Base-by-base conservation (phyloP, 257 asterid genomes). In the Solanum chiquidenum region DNA sequence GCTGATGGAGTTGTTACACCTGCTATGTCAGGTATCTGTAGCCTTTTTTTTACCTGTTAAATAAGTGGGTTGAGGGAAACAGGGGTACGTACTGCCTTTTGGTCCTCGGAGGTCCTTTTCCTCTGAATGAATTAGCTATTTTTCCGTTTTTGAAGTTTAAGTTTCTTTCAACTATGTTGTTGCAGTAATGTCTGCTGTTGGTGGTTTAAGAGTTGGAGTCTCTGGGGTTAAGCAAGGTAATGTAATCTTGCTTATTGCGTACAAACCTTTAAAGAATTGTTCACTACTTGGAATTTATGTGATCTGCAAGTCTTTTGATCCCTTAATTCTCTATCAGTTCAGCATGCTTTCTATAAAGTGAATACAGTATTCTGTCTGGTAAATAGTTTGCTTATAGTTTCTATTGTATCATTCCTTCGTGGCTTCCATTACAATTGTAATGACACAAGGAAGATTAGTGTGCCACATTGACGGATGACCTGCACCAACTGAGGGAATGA, bases 1-100 rank as follows among this genome's bases (percentile, higher is more conserved):
- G 99, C 98, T 93, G 98, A 94, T 89, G 99, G 98, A 87, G 98
- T 97, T 79, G 99, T 97, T 49, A 97, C 99, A 25, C 99, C 99
- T 87, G 98, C 98, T 85, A 96, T 96, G 99, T 97, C 99, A 91
- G 99, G 99, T 97, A 87, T 89, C 85, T 86, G 72, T 44, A 44
- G 38, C 66, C 25, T n/a, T 76, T 25, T 27, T 46, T 38, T 79
- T 42, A 79, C 38, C 38, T 42, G 84, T 44, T 79, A 79, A 79
- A 27, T 79, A 29, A 40, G 58, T 75, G 27, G 34, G 58, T 75
- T 38, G 20, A 38, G 83, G 11, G 55, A 40, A 76, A 42, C n/a
- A 13, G 31, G 84, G 60, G 38, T 79, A 14, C 38, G 16, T 27
- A 27, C 84, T 79, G 14, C 84, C 84, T 44, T 79, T 79, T 79